Evolutionary conservation across 2,329 filamentous ascomycete genomes (phyloP), one percentile per base, ranked within the genome.

Genomic region (Hymenoscyphus repandus): DNA sequence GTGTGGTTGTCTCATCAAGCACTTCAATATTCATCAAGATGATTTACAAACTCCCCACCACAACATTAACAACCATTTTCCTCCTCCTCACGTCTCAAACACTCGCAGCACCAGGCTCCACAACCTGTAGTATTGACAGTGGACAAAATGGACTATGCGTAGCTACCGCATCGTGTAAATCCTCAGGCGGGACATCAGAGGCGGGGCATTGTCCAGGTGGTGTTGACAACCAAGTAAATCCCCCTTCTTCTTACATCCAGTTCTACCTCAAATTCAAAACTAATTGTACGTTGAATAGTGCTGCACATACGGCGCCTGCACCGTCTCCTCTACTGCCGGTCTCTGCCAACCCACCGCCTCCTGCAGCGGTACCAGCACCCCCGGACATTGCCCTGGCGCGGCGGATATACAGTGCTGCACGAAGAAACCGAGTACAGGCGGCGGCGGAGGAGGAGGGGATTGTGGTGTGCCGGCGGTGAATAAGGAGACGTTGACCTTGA

Each of bases 271-370:
- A 18, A 34, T 30, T n/a, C n/a, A 11, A 20, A 5, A 17, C 34
- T 37, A 17, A 37, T 11, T 18, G 7, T 4, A 27, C 7, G n/a
- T n/a, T n/a, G 41, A 20, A n/a, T n/a, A 49, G 47, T 49, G 47
- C 33, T 49, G 47, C n/a, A 49, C 47, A n/a, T 49, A 49, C n/a
- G 47, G 47, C 4, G 13, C 38, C 13, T 49, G 47, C 20, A 43
- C 47, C n/a, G 39, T 37, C 2, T 15, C 5, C 15, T 20, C 38
- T 18, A 37, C 31, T 1, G 6, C 17, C 6, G 47, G 47, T 13
- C 39, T 49, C 18, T 49, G 47, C 32, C 38, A 43, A 27, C 17
- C 47, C 4, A 43, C 47, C 2, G 7, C 20, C 9, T 11, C 17
- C 18, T 49, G 47, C 32, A 18, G 31, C 13, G 39, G 38, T 13